Conservation (phyloP, 768 basidiomycete species). For the Rhodotorula graminis region DNA sequence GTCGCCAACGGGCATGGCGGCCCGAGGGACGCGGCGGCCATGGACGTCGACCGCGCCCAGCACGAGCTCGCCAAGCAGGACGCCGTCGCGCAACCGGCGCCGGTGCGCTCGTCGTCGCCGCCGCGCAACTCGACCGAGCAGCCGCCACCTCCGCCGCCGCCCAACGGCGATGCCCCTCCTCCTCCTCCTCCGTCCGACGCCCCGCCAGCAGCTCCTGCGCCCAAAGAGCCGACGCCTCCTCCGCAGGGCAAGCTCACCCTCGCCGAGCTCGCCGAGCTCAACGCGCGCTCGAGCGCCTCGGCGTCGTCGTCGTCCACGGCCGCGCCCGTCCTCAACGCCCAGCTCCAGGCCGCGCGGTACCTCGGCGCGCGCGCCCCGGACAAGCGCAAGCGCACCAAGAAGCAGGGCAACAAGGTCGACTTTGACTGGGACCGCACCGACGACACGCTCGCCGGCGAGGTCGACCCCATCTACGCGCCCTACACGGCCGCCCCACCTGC, state of each 20-base stretch:
- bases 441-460: conserved; percentile 65
- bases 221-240: not conserved
- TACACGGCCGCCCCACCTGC: conserved; percentile 12
- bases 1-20: not conserved
- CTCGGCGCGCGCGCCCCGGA: conserved; percentile 82
- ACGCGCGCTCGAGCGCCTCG: not conserved
- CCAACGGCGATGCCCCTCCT: conserved; percentile 44
- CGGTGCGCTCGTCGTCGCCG: conserved; percentile 1
- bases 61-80: not conserved
- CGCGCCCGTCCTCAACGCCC: conserved; percentile 16
- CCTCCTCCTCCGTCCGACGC: conserved; percentile 46
- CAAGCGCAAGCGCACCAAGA: conserved; percentile 73
- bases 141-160: conserved; percentile 41
- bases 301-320: not conserved
- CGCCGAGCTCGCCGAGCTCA: conserved; percentile 28
- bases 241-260: conserved; percentile 26
- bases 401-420: conserved; percentile 75
- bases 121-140: conserved; percentile 6
- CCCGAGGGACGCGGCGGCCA: not conserved
- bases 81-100: not conserved
- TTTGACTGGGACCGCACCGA: conserved; percentile 98
- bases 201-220: not conserved
- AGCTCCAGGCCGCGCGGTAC: conserved; percentile 60
- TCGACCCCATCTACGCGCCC: conserved; percentile 42
- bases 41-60: conserved; percentile 4